These are phyloP conservation scores for Suillus alpinus DNA, from an alignment of 768 basidiomycete genomes.

Conservation along the genomic window DNA sequence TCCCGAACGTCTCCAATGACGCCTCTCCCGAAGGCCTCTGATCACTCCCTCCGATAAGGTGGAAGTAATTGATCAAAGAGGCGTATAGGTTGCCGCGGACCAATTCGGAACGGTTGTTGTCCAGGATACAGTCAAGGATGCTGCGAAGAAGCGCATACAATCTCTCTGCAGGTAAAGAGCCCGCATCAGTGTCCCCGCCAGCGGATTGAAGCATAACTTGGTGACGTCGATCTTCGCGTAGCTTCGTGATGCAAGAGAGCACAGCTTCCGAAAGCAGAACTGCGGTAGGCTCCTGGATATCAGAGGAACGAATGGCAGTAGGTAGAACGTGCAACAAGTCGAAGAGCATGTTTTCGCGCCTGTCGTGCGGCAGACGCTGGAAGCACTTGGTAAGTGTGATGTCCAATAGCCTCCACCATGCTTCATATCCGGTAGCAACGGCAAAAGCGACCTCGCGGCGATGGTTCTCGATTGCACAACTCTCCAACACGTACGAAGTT, in stretches of 20 bases:
- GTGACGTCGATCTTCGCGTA: constrained; percentile 79
- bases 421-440: constrained; percentile 64
- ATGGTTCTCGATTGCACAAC: constrained; percentile 86
- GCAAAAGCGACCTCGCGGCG: constrained; percentile 77
- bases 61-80: constrained; percentile 83
- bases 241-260: constrained; percentile 78
- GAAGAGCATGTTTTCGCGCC: constrained; percentile 84
- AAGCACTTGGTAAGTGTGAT: constrained; percentile 86
- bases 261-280: constrained; percentile 83
- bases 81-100: constrained; percentile 96
- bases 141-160: constrained; percentile 71
- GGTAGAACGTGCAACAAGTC: constrained; percentile 87
- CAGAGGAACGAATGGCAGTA: constrained; percentile 57
- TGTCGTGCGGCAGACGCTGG: constrained; percentile 74
- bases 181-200: constrained; percentile 58
- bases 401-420: constrained; percentile 86
- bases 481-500: constrained; percentile 73
- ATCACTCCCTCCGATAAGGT: constrained; percentile 45
- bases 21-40: constrained; percentile 12
- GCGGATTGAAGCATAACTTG: constrained; percentile 67
- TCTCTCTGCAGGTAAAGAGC: constrained; percentile 77
- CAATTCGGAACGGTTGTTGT: constrained; percentile 76
- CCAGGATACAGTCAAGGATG: constrained; percentile 71
- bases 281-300: constrained; percentile 68
- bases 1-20: constrained; percentile 20